Percentiles rank a stretch among this genome's conserved stretches.
Evolutionary conservation across 805 yeast genomes (phyloP).

Genomic region (Vanderwaltozyma yarrowii): DNA sequence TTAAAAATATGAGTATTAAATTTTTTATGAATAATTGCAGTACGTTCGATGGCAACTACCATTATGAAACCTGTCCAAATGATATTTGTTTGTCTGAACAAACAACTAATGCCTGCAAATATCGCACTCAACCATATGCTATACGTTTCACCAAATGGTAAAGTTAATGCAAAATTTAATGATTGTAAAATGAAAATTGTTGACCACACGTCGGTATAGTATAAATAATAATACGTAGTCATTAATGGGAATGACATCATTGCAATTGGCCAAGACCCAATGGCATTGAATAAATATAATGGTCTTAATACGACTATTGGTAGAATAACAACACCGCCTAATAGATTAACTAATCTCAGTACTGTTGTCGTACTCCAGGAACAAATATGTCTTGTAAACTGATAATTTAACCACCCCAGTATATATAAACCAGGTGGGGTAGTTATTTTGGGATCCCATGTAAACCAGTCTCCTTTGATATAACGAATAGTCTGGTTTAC

Average conservation of each 20-base stretch:
- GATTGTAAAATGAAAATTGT: slow-evolving; percentile 54
- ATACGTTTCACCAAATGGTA: slow-evolving; percentile 28
- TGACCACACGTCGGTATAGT: slow-evolving; percentile 93
- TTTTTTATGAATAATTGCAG: slow-evolving; percentile 33
- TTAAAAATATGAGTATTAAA: slow-evolving; percentile 30
- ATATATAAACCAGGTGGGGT: slow-evolving; percentile 91
- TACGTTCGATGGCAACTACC: slow-evolving; percentile 43
- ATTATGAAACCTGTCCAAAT: slow-evolving; percentile 68
- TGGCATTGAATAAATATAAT: slow-evolving; percentile 31
- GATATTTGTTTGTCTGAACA: slow-evolving; percentile 85
- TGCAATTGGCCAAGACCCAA: slow-evolving; percentile 34
- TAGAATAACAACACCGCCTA: slow-evolving; percentile 51
- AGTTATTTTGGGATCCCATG: slow-evolving; percentile 85
- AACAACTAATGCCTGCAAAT: slow-evolving; percentile 51
- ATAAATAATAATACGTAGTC: slow-evolving; percentile 62
- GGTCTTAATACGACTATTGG: slow-evolving; percentile 39
- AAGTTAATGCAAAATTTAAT: slow-evolving; percentile 37
- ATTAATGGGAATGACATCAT: slow-evolving; percentile 58
- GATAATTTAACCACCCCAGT: slow-evolving; percentile 32
- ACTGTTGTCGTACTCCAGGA: slow-evolving; percentile 27
- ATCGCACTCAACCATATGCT: slow-evolving; percentile 40
- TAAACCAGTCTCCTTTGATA: slow-evolving; percentile 46
- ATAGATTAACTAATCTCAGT: slow-evolving; percentile 48
- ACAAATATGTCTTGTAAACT: slow-evolving; percentile 15
- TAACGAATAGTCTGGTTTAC: slow-evolving; percentile 66